These are phyloP conservation scores for Balamuthia mandrillaris DNA, from an alignment of 208 protist species.

Conservation along the genomic window DNA sequence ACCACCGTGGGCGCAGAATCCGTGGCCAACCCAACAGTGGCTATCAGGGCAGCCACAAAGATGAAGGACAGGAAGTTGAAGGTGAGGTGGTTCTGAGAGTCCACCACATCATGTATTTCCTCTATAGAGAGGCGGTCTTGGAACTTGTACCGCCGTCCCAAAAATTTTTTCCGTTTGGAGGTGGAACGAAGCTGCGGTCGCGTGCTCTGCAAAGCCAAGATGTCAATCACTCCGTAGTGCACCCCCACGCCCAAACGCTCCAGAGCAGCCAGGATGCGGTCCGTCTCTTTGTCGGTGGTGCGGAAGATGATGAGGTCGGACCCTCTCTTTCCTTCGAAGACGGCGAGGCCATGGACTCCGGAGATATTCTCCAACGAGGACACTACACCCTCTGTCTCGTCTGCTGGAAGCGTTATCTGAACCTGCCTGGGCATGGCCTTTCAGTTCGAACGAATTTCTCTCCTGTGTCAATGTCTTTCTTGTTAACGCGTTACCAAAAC, in stretches of 20 bases:
- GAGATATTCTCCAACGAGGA: too few species aligned
- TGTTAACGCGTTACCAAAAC: too few species aligned
- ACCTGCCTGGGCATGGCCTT: too few species aligned
- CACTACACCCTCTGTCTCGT: too few species aligned
- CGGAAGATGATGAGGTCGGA: constrained; percentile 2
- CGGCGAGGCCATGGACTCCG: background rate
- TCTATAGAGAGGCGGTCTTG: background rate
- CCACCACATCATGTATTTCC: background rate
- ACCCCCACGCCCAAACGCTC: background rate
- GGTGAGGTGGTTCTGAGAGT: background rate
- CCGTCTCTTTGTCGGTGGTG: background rate
- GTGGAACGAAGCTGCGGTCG: background rate
- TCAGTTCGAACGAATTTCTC: too few species aligned
- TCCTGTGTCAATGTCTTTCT: too few species aligned
- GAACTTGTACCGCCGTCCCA: background rate
- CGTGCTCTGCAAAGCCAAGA: background rate
- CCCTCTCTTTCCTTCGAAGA: background rate
- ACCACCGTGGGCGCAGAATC: background rate
- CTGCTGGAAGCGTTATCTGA: too few species aligned
- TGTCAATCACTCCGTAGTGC: background rate
- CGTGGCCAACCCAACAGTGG: constrained; percentile 1
- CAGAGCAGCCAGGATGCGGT: background rate
- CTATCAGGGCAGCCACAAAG: constrained; percentile 1
- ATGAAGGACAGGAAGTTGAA: constrained; percentile 35
- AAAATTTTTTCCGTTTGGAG: background rate